These are phyloP conservation scores for Gossypium lobatum DNA, from an alignment of 441 rosid genomes.

Conservation along the genomic window DNA sequence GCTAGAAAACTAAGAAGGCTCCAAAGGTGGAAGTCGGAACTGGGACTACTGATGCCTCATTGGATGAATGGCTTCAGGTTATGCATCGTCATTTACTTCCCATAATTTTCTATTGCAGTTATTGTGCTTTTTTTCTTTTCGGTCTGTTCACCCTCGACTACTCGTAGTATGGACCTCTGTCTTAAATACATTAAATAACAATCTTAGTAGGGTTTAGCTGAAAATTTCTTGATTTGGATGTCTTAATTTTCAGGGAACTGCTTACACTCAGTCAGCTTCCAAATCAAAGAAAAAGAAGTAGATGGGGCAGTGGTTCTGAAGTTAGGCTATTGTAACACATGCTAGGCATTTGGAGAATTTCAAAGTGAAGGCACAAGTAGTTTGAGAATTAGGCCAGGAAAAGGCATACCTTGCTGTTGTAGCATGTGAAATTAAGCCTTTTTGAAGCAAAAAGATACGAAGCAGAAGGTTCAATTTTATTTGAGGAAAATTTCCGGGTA, in stretches of 20 bases:
- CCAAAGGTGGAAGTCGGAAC: slow-evolving; percentile 98
- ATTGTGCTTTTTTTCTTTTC: slow-evolving; percentile 4
- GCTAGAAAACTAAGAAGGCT: slow-evolving; percentile 77
- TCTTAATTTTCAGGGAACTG: slow-evolving; percentile 63
- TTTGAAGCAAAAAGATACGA: slow-evolving; percentile 9
- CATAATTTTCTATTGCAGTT: not conserved
- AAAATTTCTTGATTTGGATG: slow-evolving; percentile 10
- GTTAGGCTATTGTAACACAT: slow-evolving; percentile 29
- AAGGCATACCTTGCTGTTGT: slow-evolving; percentile 29
- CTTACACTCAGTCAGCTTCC: slow-evolving; percentile 56
- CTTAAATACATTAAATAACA: not conserved
- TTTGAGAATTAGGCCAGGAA: slow-evolving; percentile 27
- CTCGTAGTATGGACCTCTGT: not conserved
- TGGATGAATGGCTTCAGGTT: slow-evolving; percentile 98
- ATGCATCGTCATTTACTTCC: not conserved
- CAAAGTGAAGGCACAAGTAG: slow-evolving; percentile 15
- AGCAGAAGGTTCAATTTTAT: slow-evolving; percentile 22
- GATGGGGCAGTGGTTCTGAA: slow-evolving; percentile 10
- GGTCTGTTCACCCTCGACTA: not conserved
- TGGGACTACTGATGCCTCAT: slow-evolving; percentile 63
- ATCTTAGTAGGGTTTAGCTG: not conserved
- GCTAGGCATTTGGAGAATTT: not conserved
- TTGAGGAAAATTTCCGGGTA: slow-evolving; percentile 3
- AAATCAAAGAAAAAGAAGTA: slow-evolving; percentile 89
- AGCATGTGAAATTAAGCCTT: slow-evolving; percentile 24